These are phyloP conservation scores for Penicillium chermesinum DNA, from an alignment of 495 filamentous ascomycete species.

Conservation along the genomic window DNA sequence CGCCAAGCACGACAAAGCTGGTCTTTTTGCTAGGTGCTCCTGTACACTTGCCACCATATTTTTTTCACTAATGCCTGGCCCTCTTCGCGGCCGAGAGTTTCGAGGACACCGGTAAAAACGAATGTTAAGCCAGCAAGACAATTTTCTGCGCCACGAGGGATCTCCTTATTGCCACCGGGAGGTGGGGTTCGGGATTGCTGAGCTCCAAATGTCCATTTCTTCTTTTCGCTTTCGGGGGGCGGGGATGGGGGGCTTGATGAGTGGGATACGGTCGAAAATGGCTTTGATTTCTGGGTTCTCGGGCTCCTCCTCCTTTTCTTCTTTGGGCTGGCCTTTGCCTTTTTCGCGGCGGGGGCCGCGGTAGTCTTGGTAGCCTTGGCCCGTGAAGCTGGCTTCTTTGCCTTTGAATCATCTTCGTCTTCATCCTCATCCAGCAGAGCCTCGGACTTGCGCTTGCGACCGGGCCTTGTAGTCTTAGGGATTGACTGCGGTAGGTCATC, in stretches of 20 bases:
- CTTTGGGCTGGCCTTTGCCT: slow-evolving; percentile 53
- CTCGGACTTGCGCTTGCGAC: slow-evolving; percentile 56
- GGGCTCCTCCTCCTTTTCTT: slow-evolving; percentile 57
- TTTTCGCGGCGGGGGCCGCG: slow-evolving; percentile 50
- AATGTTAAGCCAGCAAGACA: slow-evolving; percentile 91
- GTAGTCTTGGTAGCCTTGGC: slow-evolving; percentile 9
- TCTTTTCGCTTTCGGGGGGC: slow-evolving; percentile 54
- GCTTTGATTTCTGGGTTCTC: slow-evolving; percentile 66
- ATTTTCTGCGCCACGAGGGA: slow-evolving; percentile 80
- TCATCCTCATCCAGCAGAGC: slow-evolving; percentile 41
- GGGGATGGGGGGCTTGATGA: slow-evolving; percentile 76
- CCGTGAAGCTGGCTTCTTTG: slow-evolving; percentile 26
- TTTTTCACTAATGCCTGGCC: slow-evolving; percentile 83
- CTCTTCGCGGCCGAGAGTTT: slow-evolving; percentile 75
- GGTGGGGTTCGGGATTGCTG: slow-evolving; percentile 54
- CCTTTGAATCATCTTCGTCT: slow-evolving; percentile 22
- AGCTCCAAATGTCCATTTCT: slow-evolving; percentile 67
- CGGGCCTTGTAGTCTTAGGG: slow-evolving; percentile 34
- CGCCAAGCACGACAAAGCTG: slow-evolving; percentile 84
- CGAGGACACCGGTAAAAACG: slow-evolving; percentile 90
- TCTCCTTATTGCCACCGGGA: slow-evolving; percentile 58
- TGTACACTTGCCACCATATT: slow-evolving; percentile 88
- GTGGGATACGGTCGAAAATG: slow-evolving; percentile 85
- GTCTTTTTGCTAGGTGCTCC: slow-evolving; percentile 85
- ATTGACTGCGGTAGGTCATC: slow-evolving; percentile 36